Evolutionary conservation across 2,329 filamentous ascomycete genomes (phyloP), one percentile per base, ranked within the genome.

Genomic region (Claviceps capensis): DNA sequence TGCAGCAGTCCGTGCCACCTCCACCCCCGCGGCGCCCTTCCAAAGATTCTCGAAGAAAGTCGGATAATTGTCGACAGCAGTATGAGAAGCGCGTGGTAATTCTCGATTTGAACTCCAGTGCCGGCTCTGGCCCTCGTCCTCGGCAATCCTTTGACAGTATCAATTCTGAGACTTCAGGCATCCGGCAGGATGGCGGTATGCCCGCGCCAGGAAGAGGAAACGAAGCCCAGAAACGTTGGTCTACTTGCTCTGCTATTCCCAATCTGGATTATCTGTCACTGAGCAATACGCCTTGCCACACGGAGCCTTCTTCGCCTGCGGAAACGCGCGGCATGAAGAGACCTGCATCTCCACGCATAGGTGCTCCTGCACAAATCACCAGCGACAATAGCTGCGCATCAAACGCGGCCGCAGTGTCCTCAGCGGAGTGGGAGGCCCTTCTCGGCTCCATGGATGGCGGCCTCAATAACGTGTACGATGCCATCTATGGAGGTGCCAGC

Each of bases 381-480:
- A 49, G 51, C 49, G 38, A 58, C 54, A 56, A 44, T 3, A 54
- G 55, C 16, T 42, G 49, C 5, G 47, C 41, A 3, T 57, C 49
- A 40, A 72, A 74, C 58, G 58, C 67, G 41, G 58, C 61, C 56
- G 69, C 68, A 16, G 74, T 83, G 13, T 81, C 81, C 1, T 70
- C 82, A 8, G 74, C 81, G 0, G 87, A 93, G 59, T 95, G 88
- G 89, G 88, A 95, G 65, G 81, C 83, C 1, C 74, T 95, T 0
- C 75, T 95, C 2, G 83, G 85, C 4, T 84, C 83, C 22, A 81
- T 95, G 64, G 88, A 95, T 59, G 82, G 82, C 38, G 87, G 87
- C 0, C 78, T 84, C 57, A 80, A 83, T 51, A 94, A 91, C 62
- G 84, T 94, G n/a, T 93, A 88, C 65, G 84, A 88, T 62, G 83